Evolutionary conservation across 441 rosid species (phyloP).

Genomic region (Croton laevigatus): DNA sequence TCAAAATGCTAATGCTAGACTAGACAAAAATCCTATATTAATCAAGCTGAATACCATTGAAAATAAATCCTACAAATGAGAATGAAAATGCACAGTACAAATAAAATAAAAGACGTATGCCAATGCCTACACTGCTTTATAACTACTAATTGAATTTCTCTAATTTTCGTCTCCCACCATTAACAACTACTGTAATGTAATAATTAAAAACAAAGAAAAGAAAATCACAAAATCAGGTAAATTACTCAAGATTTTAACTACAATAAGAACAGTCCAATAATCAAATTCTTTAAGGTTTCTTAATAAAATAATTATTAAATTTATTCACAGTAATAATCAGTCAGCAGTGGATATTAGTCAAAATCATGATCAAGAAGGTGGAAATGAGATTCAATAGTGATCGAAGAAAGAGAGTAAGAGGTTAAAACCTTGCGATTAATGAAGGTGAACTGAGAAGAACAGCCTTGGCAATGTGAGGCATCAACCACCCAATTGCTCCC

Average conservation of each 20-base stretch:
- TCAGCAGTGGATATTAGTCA: background rate
- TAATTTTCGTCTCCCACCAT: too few species aligned
- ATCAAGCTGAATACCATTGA: background rate
- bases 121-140: background rate
- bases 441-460: slow-evolving; percentile 90
- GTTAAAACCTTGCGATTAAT: slow-evolving; percentile 91
- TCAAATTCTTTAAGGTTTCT: background rate
- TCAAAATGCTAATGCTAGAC: background rate
- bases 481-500: slow-evolving; percentile 88
- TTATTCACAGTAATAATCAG: background rate
- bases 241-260: background rate
- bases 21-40: background rate
- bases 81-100: background rate
- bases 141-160: too few species aligned
- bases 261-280: background rate
- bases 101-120: background rate
- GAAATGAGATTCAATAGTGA: slow-evolving; percentile 1
- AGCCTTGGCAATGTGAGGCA: slow-evolving; percentile 94
- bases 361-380: slow-evolving; percentile 4
- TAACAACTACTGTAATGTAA: too few species aligned
- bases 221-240: background rate
- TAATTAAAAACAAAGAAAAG: too few species aligned
- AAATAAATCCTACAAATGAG: background rate
- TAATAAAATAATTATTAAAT: background rate
- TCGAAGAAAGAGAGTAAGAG: background rate